Evolutionary conservation across 768 basidiomycete species (phyloP).

Genomic region (Leccinum boreale): DNA sequence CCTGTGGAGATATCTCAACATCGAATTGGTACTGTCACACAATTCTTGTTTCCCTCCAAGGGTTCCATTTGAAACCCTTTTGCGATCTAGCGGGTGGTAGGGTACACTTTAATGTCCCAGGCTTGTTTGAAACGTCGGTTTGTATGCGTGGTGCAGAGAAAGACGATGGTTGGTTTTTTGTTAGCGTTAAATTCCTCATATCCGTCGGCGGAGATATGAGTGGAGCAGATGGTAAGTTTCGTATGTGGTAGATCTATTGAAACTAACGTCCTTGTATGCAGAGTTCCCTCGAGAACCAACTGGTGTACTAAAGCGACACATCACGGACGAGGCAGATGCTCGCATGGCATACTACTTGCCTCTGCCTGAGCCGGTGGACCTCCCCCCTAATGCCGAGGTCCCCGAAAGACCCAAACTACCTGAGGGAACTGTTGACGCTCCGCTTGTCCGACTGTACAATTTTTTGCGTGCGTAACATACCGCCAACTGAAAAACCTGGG

Average conservation of each 20-base stretch:
- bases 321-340: constrained; percentile 69
- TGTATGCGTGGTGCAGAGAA: constrained; percentile 68
- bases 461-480: constrained; percentile 69
- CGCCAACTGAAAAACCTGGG: background rate
- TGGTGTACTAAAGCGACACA: constrained; percentile 59
- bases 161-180: constrained; percentile 84
- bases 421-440: constrained; percentile 68
- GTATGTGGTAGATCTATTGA: background rate
- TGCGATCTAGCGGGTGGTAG: constrained; percentile 64
- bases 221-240: constrained; percentile 57
- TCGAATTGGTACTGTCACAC: constrained; percentile 50
- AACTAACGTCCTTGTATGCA: constrained; percentile 23
- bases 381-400: constrained; percentile 39
- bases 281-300: constrained; percentile 73
- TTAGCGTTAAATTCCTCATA: constrained; percentile 71
- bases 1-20: constrained; percentile 79
- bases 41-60: constrained; percentile 12
- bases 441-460: constrained; percentile 82
- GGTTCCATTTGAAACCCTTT: constrained; percentile 14
- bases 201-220: constrained; percentile 71
- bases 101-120: constrained; percentile 69
- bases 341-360: constrained; percentile 64
- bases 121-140: constrained; percentile 70
- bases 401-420: constrained; percentile 50
- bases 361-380: constrained; percentile 39